Base-by-base conservation (phyloP, 352 stramenopile genomes). In the Phytophthora palmivora region DNA sequence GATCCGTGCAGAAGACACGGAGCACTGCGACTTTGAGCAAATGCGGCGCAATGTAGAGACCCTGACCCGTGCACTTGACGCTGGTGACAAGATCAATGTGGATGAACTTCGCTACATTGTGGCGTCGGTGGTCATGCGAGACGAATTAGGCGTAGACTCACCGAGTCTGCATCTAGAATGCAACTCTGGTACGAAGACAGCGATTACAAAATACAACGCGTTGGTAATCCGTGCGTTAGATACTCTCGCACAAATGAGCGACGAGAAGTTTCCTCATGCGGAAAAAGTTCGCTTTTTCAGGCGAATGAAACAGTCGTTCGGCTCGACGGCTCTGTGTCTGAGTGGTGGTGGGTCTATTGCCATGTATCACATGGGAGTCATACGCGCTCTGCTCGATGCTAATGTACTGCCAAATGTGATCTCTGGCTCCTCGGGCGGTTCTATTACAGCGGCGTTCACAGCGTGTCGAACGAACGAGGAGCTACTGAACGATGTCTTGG, bases 311-410 rank as follows among this genome's bases (percentile, higher is more conserved):
- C 74, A 88, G n/a, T 87, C 95, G 50, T 92, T 97, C 49, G 94
- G 94, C 0, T 82, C 84, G 6, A 97, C 94, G 4, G 94, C 92
- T 12, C 68, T 98, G 12, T 97, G 95, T 74, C 72, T 98, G 8
- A 96, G 82, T 11, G 95, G 94, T 41, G 95, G 94, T 14, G 94
- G 94, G n/a, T 86, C 62, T 57, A 95, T 92, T 57, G 87, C 91
- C 1, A 98, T 98, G 93, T 98, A 98, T 62, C 95, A 98, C 77
- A 84, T 97, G 59, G 95, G 95, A 24, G 91, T 97, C 9, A 89
- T 98, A 10, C 81, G 84, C 16, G 91, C 92, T 9, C 67, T 98
- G 7, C 65, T 98, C 2, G 84, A 98, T 21, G 83, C 81, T 0
- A 83, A 92, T 36, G 30, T 97, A 8, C 74, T 97, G 33, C 95